Base-by-base conservation (phyloP, 1,139 yeast species). In the Candida sanyaensis region DNA sequence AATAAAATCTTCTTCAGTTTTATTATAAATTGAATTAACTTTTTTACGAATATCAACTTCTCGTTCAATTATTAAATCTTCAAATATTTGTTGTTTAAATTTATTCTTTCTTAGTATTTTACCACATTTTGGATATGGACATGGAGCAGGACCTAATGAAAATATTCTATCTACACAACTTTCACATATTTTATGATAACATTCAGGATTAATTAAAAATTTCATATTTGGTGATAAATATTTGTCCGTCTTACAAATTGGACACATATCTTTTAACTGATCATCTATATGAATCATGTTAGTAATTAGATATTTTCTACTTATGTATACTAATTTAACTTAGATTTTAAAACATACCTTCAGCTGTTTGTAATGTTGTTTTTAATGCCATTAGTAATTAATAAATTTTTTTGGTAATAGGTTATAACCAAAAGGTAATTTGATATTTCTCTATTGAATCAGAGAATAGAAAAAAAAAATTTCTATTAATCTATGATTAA, bases 161-260 rank as follows among this genome's bases (percentile, higher is more conserved):
- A 90, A 93, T 48, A 93, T 90, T 57, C 98, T 77, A 66, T 92
- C 98, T 41, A 91, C 98, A 68, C 99, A 93, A 3, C 96, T 86
- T 63, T 90, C 97, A 70, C 99, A 93, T 66, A 93, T 93, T 75
- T 90, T 92, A 64, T 93, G 99, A 64, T 95, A 93, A 68, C 99
- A 93, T 64, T 93, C 99, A 0, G 98, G 96, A 60, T 93, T 93
- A 52, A 93, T 92, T 49, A 93, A 80, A 62, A 93, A 92, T 58
- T 80, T 84, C 88, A 93, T 88, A 59, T 92, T 92, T 34, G 99
- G 98, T 41, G 96, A 90, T 53, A 93, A 75, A 66, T 93, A 93
- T 65, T 93, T 76, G 65, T 95, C 97, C 41, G 98, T 91, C 69
- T 93, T 90, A 75, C 99, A 93, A 61, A 95, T 91, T 37, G 99